A percentile compares a stretch with the other conserved stretches of the same genome.
Evolutionary conservation across 2,329 filamentous ascomycete species (phyloP).

Genomic region (Passalora sequoiae): DNA sequence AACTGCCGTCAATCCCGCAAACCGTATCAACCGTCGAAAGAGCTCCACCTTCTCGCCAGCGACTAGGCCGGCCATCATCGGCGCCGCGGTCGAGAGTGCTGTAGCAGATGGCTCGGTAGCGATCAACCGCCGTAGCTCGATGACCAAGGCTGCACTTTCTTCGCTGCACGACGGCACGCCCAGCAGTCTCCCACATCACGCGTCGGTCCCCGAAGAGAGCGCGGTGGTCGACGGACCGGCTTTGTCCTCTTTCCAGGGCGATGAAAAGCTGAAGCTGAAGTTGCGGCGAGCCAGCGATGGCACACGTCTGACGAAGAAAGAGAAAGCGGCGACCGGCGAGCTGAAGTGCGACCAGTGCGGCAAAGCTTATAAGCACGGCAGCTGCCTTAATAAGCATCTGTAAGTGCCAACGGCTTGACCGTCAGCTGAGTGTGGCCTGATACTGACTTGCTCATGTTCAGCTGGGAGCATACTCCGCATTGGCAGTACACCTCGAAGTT

Average conservation of each 20-base stretch:
- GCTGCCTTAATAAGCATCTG: constrained; percentile 99
- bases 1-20: constrained; percentile 69
- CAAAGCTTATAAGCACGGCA: constrained; percentile 99
- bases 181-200: constrained; percentile 58
- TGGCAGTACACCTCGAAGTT: constrained; percentile 97
- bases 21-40: constrained; percentile 88
- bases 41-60: constrained; percentile 75
- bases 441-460: constrained; percentile 42
- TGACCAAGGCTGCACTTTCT: constrained; percentile 55
- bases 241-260: constrained; percentile 47
- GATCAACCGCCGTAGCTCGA: constrained; percentile 59
- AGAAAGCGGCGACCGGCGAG: constrained; percentile 76
- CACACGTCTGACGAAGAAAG: constrained; percentile 72
- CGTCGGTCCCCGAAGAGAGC: constrained; percentile 34
- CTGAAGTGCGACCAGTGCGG: constrained; percentile 96
- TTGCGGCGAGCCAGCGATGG: constrained; percentile 74
- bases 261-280: constrained; percentile 49
- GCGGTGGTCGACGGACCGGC: constrained; percentile 66
- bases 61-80: constrained; percentile 68
- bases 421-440: neutral
- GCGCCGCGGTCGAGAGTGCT: constrained; percentile 60
- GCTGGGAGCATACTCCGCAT: constrained; percentile 98
- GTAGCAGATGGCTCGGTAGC: constrained; percentile 57
- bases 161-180: constrained; percentile 51
- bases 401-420: constrained; percentile 54